Evolutionary conservation across 2,329 filamentous ascomycete genomes (phyloP).

Genomic region (Cucurbitaria berberidis): DNA sequence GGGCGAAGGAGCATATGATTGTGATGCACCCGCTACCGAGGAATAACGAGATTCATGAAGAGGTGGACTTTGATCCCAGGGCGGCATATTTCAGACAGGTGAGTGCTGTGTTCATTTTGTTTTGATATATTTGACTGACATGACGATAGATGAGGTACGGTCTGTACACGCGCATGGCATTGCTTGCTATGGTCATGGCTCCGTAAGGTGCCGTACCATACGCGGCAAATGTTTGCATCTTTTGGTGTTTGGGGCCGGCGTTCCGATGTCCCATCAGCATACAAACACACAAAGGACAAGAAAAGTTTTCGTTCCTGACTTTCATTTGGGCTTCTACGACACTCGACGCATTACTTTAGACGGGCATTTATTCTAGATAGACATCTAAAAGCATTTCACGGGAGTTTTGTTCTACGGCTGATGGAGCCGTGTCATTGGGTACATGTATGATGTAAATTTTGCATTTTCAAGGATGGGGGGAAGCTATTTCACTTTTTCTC

Average conservation of each 20-base stretch:
- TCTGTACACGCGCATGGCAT: constrained; percentile 95
- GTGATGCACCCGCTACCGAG: constrained; percentile 95
- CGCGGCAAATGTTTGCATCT: neutral
- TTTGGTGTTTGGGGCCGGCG: constrained; percentile 6
- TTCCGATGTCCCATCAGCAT: neutral
- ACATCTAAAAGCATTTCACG: constrained; percentile 26
- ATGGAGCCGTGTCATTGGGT: constrained; percentile 5
- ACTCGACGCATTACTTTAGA: neutral
- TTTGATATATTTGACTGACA: constrained; percentile 50
- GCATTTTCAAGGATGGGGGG: constrained; percentile 31
- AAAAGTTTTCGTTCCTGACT: neutral
- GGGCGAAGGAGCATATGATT: constrained; percentile 91
- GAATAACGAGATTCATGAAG: constrained; percentile 90
- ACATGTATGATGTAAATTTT: constrained; percentile 10
- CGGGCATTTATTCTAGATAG: neutral
- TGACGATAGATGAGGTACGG: constrained; percentile 86
- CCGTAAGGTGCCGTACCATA: constrained; percentile 36
- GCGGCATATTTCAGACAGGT: constrained; percentile 99
- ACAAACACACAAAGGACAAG: neutral
- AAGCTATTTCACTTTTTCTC: constrained; percentile 46
- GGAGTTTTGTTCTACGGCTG: constrained; percentile 17
- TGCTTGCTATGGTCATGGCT: constrained; percentile 91
- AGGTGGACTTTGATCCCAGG: constrained; percentile 96
- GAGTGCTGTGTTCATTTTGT: constrained; percentile 50
- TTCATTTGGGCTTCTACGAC: neutral